These are phyloP conservation scores for Tillandsia fasciculata DNA, from an alignment of 176 grass and related monocot species.

Conservation along the genomic window DNA sequence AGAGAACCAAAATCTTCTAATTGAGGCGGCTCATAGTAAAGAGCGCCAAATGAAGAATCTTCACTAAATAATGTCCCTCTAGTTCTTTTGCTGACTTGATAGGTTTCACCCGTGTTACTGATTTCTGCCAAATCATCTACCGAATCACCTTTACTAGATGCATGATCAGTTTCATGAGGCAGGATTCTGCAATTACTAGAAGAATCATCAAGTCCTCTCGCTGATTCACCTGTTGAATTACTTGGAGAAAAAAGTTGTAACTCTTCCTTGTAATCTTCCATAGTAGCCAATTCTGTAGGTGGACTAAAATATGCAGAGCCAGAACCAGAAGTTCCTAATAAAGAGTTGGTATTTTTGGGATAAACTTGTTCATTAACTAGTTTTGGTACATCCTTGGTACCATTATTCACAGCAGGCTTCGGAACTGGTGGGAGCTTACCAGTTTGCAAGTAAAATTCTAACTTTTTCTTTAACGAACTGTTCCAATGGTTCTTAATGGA, in stretches of 20 bases:
- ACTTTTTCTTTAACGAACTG: constrained; percentile 92
- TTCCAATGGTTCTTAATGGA: constrained; percentile 99
- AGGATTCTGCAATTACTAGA: constrained; percentile 24
- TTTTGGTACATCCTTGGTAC: constrained; percentile 37
- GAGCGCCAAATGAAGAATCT: constrained; percentile 46
- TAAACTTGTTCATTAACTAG: constrained; percentile 5
- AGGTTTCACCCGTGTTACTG: constrained; percentile 21
- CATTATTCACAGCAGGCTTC: constrained; percentile 26
- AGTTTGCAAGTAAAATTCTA: constrained; percentile 38
- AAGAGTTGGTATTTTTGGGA: constrained; percentile 23
- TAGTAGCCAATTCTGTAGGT: constrained; percentile 24
- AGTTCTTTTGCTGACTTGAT: constrained; percentile 12
- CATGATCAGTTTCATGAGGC: constrained; percentile 9
- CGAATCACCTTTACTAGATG: constrained; percentile 9
- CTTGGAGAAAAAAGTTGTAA: constrained; percentile 20
- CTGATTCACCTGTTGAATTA: constrained; percentile 20
- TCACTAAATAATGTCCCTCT: constrained; percentile 21
- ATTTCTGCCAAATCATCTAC: not conserved
- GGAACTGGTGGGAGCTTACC: constrained; percentile 29
- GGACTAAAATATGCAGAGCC: constrained; percentile 23
- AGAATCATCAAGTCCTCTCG: constrained; percentile 31
- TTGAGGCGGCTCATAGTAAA: constrained; percentile 61
- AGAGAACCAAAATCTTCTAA: constrained; percentile 40
- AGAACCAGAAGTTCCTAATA: constrained; percentile 23
- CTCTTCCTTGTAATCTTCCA: constrained; percentile 21